Conservation (phyloP, 2,329 filamentous ascomycete genomes). For the Diaporthe sp. region DNA sequence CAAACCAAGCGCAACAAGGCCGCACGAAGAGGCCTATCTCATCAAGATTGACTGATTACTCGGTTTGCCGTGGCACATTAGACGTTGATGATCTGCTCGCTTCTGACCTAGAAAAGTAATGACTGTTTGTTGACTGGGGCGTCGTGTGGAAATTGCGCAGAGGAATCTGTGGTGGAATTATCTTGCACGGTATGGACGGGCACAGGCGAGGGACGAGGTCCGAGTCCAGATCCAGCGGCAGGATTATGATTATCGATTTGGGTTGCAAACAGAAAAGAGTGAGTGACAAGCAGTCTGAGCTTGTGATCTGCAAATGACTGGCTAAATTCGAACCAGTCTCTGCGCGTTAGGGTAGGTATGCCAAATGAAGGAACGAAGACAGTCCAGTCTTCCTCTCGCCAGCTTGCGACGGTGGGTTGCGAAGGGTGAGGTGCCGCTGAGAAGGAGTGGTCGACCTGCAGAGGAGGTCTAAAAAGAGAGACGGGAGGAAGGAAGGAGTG, state of each 20-base stretch:
- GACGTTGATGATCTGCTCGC: not conserved
- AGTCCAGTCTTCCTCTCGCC: constrained; percentile 32
- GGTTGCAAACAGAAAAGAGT: constrained; percentile 5
- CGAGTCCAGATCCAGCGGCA: not conserved
- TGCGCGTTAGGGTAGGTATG: constrained; percentile 14
- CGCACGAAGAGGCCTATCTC: constrained; percentile 20
- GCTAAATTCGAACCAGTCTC: not conserved
- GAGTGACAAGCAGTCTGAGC: constrained; percentile 24
- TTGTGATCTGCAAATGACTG: constrained; percentile 23
- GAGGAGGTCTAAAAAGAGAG: constrained; percentile 39
- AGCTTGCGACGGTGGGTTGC: constrained; percentile 23
- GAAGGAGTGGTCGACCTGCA: constrained; percentile 32
- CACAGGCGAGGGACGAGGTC: not conserved
- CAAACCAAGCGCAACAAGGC: constrained; percentile 12
- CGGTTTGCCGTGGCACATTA: constrained; percentile 25
- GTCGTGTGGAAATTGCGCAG: constrained; percentile 12
- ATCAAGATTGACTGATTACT: not conserved
- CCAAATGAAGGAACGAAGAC: constrained; percentile 39
- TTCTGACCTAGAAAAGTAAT: constrained; percentile 2
- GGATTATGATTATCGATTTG: constrained; percentile 14
- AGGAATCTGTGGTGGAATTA: constrained; percentile 5
- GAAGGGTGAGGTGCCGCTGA: constrained; percentile 19
- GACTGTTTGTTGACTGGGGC: constrained; percentile 17
- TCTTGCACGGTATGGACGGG: not conserved
- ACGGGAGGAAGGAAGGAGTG: constrained; percentile 35